Base-by-base conservation (phyloP, 2,329 filamentous ascomycete genomes). In the Ascochyta koolunga region DNA sequence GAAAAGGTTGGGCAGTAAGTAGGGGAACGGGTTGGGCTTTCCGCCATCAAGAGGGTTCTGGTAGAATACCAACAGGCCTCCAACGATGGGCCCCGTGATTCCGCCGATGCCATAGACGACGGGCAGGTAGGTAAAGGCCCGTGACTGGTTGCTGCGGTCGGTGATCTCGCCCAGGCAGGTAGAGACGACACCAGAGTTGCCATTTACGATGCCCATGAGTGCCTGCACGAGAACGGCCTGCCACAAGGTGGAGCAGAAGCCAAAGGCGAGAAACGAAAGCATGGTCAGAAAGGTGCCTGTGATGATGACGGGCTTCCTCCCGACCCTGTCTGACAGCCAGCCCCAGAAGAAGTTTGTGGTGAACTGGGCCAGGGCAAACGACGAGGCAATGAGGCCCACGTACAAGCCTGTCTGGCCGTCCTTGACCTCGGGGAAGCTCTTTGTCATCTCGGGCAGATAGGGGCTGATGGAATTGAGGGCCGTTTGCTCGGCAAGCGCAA, bases 381-480 rank as follows among this genome's bases (percentile, higher is more conserved):
- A 85, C 7, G 91, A 96, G 1, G 93, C 95, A 41, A 98, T 88
- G 40, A 92, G 81, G 13, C 95, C 95, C 0, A 98, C 92, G 71
- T 96, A 98, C 36, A 98, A 72, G 1, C 93, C 95, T 27, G 89
- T 88, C 65, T 92, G 80, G 5, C 80, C 81, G 1, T 82, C 76
- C 18, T 89, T 83, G 18, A 97, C 88, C 58, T 90, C 90, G 1
- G 91, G 89, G 71, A 98, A 98, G 1, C 86, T 87, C 19, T 86
- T 85, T 1, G 93, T 88, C 93, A 99, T 98, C 65, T 92, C 86
- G 0, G 95, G 95, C 1, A 99, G 84, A 74, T 99, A 99, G 1
- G 95, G 95, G 10, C 89, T 90, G 68, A 99, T 97, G 19, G 92
- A 96, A 75, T 99, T 99, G 70, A 99, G 83, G 0, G 95, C 95